A percentile compares a stretch with the other conserved stretches of the same genome.
phyloP scores from a whole-genome alignment of 768 basidiomycete species.

The Termitomyces sp. region DNA sequence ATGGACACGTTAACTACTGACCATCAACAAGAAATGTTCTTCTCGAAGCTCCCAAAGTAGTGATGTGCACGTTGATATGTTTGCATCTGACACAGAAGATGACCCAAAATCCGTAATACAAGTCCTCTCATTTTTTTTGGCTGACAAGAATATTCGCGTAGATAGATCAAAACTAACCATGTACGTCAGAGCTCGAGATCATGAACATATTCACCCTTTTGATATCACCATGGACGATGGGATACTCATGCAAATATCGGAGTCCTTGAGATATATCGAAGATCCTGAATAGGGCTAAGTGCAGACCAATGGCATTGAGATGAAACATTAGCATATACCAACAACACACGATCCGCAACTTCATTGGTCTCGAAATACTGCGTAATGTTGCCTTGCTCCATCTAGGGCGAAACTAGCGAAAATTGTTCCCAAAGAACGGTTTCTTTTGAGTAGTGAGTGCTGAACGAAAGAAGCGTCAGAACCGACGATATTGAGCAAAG shows the following conservation, averaged over 20 bases:
- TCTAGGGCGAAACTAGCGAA: slow-evolving; percentile 28
- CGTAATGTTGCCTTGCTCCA: slow-evolving; percentile 21
- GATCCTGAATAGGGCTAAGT: background rate
- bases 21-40: background rate
- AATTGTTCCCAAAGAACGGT: too few species aligned
- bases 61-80: background rate
- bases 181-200: background rate
- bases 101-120: background rate
- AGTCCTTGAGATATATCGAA: slow-evolving; percentile 23
- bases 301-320: background rate
- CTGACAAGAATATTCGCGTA: background rate
- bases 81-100: background rate
- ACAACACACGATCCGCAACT: slow-evolving; percentile 13
- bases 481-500: background rate
- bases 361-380: slow-evolving; percentile 24
- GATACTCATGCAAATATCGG: slow-evolving; percentile 19
- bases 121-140: background rate
- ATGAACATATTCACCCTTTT: slow-evolving; percentile 14
- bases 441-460: too few species aligned
- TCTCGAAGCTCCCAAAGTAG: background rate
- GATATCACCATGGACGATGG: slow-evolving; percentile 27
- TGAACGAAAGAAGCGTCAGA: background rate
- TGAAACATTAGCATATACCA: background rate
- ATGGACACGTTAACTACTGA: background rate
- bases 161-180: background rate